Evolutionary conservation across 805 yeast species (phyloP).

Genomic region (Candida oleophila): DNA sequence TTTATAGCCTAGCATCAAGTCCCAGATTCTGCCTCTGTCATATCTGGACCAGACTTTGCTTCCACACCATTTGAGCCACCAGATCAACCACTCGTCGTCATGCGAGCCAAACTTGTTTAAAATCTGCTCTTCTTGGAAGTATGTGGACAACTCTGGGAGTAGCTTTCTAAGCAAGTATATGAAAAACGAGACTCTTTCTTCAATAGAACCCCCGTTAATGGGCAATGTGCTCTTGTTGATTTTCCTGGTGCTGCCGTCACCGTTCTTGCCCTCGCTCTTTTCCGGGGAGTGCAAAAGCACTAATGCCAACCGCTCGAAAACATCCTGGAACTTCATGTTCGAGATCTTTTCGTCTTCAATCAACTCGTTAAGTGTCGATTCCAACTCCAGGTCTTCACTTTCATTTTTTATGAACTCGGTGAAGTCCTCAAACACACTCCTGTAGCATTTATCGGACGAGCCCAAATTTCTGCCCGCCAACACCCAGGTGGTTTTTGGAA

Average conservation of each 20-base stretch:
- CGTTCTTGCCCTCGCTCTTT: constrained; percentile 10
- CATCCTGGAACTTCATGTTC: constrained; percentile 57
- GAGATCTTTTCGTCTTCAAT: constrained; percentile 26
- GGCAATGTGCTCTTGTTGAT: constrained; percentile 42
- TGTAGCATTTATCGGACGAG: constrained; percentile 23
- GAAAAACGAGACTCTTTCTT: constrained; percentile 68
- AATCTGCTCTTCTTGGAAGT: constrained; percentile 77
- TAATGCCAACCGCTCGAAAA: constrained; percentile 72
- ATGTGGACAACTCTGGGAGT: constrained; percentile 74
- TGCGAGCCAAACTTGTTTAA: constrained; percentile 53
- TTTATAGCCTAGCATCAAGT: constrained; percentile 65
- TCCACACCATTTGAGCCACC: constrained; percentile 95
- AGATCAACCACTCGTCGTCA: constrained; percentile 85
- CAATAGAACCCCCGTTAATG: constrained; percentile 60
- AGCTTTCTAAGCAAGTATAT: constrained; percentile 58
- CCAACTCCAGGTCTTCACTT: constrained; percentile 13
- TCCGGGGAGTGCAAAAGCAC: constrained; percentile 76
- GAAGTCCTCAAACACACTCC: constrained; percentile 37
- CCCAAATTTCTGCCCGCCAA: constrained; percentile 47
- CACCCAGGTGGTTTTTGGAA: constrained; percentile 51
- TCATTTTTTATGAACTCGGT: constrained; percentile 35
- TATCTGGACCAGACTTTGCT: constrained; percentile 77
- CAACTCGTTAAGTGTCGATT: constrained; percentile 17
- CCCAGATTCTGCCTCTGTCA: constrained; percentile 92
- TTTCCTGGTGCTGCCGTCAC: constrained; percentile 12